These are phyloP conservation scores for Pilobolus umbonatus DNA, from an alignment of 192 early-diverging fungal species.

Conservation along the genomic window DNA sequence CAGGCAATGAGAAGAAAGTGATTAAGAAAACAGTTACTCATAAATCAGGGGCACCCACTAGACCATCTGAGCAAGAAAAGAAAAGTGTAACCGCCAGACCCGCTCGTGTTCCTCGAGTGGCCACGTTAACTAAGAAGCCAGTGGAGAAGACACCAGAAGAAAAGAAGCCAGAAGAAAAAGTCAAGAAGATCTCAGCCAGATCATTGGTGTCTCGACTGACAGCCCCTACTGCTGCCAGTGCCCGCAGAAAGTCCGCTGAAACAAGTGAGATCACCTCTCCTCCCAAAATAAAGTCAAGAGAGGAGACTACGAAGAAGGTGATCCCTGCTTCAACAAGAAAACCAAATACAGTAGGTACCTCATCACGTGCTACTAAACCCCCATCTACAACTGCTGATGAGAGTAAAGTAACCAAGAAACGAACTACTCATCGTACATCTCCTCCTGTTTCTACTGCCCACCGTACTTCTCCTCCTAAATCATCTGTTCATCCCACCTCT, in stretches of 20 bases:
- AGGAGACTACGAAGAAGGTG: not conserved
- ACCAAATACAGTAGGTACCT: not conserved
- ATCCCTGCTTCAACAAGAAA: not conserved
- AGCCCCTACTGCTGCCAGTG: constrained; percentile 21
- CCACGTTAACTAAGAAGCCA: constrained; percentile 6
- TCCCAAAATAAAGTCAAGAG: not conserved
- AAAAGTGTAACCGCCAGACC: not conserved
- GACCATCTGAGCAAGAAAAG: not conserved
- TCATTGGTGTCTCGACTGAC: constrained; percentile 15
- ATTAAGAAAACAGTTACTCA: not conserved
- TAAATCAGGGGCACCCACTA: not conserved
- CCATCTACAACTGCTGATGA: not conserved
- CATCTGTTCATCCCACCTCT: not conserved
- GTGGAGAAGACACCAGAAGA: constrained; percentile 8
- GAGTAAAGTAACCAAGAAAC: not conserved
- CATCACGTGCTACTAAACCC: constrained; percentile 3
- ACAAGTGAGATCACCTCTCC: not conserved
- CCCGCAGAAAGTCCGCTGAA: not conserved
- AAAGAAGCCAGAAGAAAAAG: constrained; percentile 4
- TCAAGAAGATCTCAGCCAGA: not conserved
- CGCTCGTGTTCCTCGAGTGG: constrained; percentile 21
- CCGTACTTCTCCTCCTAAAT: too few species aligned
- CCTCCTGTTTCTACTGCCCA: not conserved
- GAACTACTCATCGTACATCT: constrained; percentile 1
- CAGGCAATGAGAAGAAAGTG: constrained; percentile 4